These are phyloP conservation scores for Tuber magnatum DNA, from an alignment of 495 filamentous ascomycete species.

Conservation along the genomic window DNA sequence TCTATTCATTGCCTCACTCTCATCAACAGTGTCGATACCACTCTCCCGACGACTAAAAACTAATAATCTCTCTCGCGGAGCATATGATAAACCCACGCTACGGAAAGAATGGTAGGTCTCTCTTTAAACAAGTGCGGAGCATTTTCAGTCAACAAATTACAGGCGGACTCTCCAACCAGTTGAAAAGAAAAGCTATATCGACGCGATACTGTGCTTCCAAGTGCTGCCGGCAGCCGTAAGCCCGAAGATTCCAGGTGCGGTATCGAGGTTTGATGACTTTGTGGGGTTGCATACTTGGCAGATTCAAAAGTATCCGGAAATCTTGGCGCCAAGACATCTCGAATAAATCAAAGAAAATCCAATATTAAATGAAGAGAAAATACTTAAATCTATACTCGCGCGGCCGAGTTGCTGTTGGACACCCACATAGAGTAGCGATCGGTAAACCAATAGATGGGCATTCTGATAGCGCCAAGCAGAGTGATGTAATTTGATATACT, in stretches of 20 bases:
- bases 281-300: too few species aligned
- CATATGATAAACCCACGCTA: conserved; percentile 41
- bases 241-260: conserved; percentile 44
- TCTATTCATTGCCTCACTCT: conserved; percentile 3
- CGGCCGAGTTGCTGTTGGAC: too few species aligned
- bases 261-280: conserved; percentile 62
- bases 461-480: too few species aligned
- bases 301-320: too few species aligned
- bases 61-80: conserved; percentile 2
- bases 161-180: conserved; percentile 47
- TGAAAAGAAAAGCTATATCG: conserved; percentile 56
- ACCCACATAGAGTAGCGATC: too few species aligned
- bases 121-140: conserved; percentile 42
- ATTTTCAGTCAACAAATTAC: conserved; percentile 45
- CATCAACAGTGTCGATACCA: conserved; percentile 3
- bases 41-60: background rate
- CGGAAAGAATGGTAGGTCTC: conserved; percentile 47
- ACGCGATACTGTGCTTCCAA: conserved; percentile 60
- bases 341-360: too few species aligned
- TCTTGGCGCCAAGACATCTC: too few species aligned
- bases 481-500: too few species aligned
- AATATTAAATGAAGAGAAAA: too few species aligned
- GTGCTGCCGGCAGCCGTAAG: conserved; percentile 46
- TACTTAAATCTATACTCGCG: too few species aligned
- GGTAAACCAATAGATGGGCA: too few species aligned